Percentiles rank a stretch among this genome's conserved stretches.
Conservation (phyloP, 345 rosid genomes). For the Eucalyptus microcorys region DNA sequence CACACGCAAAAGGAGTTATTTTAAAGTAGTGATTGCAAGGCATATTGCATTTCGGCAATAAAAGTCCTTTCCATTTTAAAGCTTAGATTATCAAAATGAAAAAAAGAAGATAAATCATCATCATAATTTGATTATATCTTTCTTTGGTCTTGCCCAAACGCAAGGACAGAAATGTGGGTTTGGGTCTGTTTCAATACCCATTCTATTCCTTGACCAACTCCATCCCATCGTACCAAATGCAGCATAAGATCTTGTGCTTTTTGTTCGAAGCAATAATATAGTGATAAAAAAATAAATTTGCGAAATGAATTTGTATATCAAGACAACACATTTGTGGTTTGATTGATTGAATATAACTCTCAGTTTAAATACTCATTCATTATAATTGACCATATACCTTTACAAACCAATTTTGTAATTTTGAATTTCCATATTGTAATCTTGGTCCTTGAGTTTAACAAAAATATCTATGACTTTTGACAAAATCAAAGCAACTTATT, state of each 20-base stretch:
- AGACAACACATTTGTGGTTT: neutral
- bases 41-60: neutral
- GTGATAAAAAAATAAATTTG: neutral
- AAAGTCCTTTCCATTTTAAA: neutral
- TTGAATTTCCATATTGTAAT: neutral
- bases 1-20: neutral
- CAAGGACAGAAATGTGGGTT: neutral
- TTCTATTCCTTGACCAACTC: neutral
- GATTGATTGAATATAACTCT: neutral
- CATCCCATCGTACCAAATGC: neutral
- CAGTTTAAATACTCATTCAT: neutral
- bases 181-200: neutral
- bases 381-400: neutral
- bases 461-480: neutral
- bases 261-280: neutral
- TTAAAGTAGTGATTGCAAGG: neutral
- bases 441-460: neutral
- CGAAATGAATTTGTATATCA: neutral
- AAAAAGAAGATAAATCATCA: neutral
- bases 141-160: neutral
- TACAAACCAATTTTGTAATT: neutral
- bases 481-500: neutral
- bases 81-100: neutral
- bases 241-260: neutral
- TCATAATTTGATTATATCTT: neutral